Evolutionary conservation across 164 flowering plant species (phyloP).

Genomic region (Aristolochia californica): DNA sequence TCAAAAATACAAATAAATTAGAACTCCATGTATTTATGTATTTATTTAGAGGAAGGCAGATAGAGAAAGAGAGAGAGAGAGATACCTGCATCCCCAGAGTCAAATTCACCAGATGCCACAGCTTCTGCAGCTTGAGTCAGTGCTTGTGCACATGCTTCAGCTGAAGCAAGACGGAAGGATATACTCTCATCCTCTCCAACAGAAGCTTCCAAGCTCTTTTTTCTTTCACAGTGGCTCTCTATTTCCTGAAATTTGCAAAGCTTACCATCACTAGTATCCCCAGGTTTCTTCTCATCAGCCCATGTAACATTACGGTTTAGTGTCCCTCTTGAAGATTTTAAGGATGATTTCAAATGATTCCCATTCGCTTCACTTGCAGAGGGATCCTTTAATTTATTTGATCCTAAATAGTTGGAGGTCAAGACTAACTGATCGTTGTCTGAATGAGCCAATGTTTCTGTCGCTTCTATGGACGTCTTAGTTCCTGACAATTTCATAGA

Average conservation of each 20-base stretch:
- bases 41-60: background rate
- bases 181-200: slow-evolving; percentile 19
- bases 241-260: slow-evolving; percentile 24
- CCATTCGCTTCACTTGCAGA: slow-evolving; percentile 12
- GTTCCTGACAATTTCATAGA: background rate
- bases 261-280: slow-evolving; percentile 12
- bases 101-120: slow-evolving; percentile 57
- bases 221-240: background rate
- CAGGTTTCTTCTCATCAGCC: slow-evolving; percentile 62
- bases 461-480: background rate
- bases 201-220: slow-evolving; percentile 6
- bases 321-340: slow-evolving; percentile 45
- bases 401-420: background rate
- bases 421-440: too few relatives aligned
- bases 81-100: slow-evolving; percentile 56
- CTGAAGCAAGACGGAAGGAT: slow-evolving; percentile 40
- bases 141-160: slow-evolving; percentile 81
- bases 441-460: too few relatives aligned
- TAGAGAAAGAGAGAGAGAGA: background rate
- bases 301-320: slow-evolving; percentile 51
- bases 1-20: background rate
- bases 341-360: slow-evolving; percentile 38
- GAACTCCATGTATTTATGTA: background rate
- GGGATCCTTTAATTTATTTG: background rate
- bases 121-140: slow-evolving; percentile 69